Percentiles rank a stretch among this genome's conserved stretches.
Evolutionary conservation across 2,329 filamentous ascomycete species (phyloP).

Genomic region (Fusarium drepaniforme): DNA sequence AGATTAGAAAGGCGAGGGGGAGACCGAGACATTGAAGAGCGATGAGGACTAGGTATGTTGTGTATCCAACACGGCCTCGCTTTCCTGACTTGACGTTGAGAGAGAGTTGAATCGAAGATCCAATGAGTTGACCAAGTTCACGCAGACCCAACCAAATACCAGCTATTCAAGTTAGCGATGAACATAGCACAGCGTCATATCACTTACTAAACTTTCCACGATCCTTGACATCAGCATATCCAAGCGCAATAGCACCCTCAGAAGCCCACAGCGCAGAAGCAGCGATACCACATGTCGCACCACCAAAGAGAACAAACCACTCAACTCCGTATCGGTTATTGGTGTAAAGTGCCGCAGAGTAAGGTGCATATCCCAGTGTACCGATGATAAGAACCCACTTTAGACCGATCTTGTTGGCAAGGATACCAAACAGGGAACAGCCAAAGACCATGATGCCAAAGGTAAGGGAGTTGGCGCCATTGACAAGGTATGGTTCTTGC

Average conservation of each 20-base stretch:
- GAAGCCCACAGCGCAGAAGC: conserved; percentile 65
- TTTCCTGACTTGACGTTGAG: conserved; percentile 58
- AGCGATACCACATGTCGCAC: conserved; percentile 61
- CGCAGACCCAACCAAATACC: conserved; percentile 66
- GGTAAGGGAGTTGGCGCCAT: conserved; percentile 42
- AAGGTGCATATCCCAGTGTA: conserved; percentile 62
- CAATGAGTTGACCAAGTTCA: conserved; percentile 65
- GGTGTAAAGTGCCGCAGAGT: conserved; percentile 61
- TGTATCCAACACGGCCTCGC: conserved; percentile 42
- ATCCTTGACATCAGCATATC: conserved; percentile 61
- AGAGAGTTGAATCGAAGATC: conserved; percentile 62
- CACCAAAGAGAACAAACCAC: conserved; percentile 65
- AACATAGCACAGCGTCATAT: fast-evolving
- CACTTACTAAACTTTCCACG: conserved; percentile 56
- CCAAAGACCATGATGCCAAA: conserved; percentile 59
- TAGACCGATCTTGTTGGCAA: conserved; percentile 63
- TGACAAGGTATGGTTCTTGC: conserved; percentile 60
- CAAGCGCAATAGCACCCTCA: conserved; percentile 63
- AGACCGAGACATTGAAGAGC: conserved; percentile 42
- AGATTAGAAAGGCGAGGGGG: conserved; percentile 38
- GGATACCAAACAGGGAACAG: conserved; percentile 55
- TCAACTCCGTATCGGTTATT: conserved; percentile 65
- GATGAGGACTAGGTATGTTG: conserved; percentile 42
- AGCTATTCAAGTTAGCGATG: conserved; percentile 42
- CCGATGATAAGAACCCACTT: conserved; percentile 59